Conservation (phyloP, 495 filamentous ascomycete species). For the Daldinia bambusicola region DNA sequence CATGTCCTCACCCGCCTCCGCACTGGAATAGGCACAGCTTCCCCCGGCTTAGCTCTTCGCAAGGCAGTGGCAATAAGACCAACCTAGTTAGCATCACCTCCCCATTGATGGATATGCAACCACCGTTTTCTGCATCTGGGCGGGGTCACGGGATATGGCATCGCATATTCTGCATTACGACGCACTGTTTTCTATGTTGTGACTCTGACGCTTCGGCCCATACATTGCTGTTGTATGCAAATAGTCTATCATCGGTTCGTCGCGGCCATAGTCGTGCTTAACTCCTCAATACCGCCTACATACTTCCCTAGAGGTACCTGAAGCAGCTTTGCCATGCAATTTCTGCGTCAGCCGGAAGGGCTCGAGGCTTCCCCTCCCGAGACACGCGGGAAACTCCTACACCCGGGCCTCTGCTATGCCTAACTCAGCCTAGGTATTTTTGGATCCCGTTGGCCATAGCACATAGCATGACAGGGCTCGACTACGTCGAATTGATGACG, state of each 20-base stretch:
- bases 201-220: conserved; percentile 24
- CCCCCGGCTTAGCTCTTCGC: conserved; percentile 12
- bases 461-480: conserved; percentile 19
- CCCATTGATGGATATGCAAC: conserved; percentile 5
- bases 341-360: conserved; percentile 28
- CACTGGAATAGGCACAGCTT: conserved; percentile 10
- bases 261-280: conserved; percentile 10
- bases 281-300: conserved; percentile 22
- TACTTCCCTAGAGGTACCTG: too few relatives aligned
- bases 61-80: conserved; percentile 9
- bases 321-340: conserved; percentile 32
- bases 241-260: conserved; percentile 9
- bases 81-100: background rate
- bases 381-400: conserved; percentile 39
- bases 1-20: conserved; percentile 32
- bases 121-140: conserved; percentile 29
- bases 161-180: conserved; percentile 38
- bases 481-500: conserved; percentile 34
- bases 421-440: conserved; percentile 16
- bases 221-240: conserved; percentile 14
- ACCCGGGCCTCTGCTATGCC: conserved; percentile 24
- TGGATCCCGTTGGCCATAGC: conserved; percentile 10
- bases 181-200: conserved; percentile 38
- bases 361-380: conserved; percentile 37
- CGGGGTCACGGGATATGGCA: conserved; percentile 37